Base-by-base conservation (phyloP, 108 stramenopile species). In the Pseudonitzschia pungens region DNA sequence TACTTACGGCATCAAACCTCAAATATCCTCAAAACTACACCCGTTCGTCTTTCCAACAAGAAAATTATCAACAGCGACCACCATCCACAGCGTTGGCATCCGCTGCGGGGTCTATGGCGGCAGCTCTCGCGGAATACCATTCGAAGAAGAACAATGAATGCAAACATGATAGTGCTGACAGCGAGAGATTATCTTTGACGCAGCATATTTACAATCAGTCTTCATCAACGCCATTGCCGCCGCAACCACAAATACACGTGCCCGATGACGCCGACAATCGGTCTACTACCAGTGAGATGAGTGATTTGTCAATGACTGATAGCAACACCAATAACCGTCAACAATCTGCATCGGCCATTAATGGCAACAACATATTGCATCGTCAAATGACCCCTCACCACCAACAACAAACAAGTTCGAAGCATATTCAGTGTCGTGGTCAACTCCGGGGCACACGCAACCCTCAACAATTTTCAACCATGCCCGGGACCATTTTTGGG, bases 241-340 rank as follows among this genome's bases (percentile, higher is more conserved):
- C 27, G 59, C 59, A 60, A 31, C 27, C 31, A 11, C 32, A 10
- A 33, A 28, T 33, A 8, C 60, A n/a, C 32, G 29, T 41, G 40
- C n/a, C 1, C 4, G 60, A 62, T 62, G 40, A 62, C 33, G 20
- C 33, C 60, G 60, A 62, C 29, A 62, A 41, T 42, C 31, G 60
- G 20, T 62, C 60, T 26, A 62, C 60, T n/a, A 62, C 60, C 4
- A 62, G 60, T 29, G 40, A 32, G 32, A 40, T 62, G 40, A 62
- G 60, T 20, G 60, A 62, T 62, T 4, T 62, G 60, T 62, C 60
- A 9, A 40, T 36, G 16, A 40, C 31, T n/a, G 60, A 62, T 1
- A 62, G 18, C 40, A 62, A 0, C 60, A 41, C 54, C 3, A 55
- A 55, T 10, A 12, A 10, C 24, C 45, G 45, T 11, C 45, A 48